phyloP scores from a whole-genome alignment of 2,329 filamentous ascomycete species.

The Aspergillus thermomutatus region DNA sequence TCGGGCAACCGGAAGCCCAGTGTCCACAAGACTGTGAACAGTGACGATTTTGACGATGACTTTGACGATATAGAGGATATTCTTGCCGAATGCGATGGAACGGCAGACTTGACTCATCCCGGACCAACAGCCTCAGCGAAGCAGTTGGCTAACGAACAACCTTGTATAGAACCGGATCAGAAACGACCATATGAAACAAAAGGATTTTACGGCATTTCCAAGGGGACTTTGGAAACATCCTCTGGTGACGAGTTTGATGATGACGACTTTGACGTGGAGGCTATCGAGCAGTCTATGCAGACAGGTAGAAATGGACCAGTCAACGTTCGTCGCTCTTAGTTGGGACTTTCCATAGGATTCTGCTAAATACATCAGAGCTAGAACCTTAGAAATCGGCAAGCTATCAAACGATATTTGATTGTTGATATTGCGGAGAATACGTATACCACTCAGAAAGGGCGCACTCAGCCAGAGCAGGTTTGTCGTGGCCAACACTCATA shows the following conservation, averaged over 20 bases:
- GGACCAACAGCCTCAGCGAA: slow-evolving; percentile 8
- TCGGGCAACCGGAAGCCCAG: slow-evolving; percentile 12
- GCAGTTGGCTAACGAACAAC: slow-evolving; percentile 16
- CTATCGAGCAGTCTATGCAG: slow-evolving; percentile 59
- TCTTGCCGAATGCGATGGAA: slow-evolving; percentile 53
- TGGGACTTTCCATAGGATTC: slow-evolving; percentile 29
- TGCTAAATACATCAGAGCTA: slow-evolving; percentile 68
- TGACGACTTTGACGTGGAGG: slow-evolving; percentile 59
- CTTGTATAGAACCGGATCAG: slow-evolving; percentile 3
- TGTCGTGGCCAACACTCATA: slow-evolving; percentile 16
- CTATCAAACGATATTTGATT: slow-evolving; percentile 84
- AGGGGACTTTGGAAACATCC: slow-evolving; percentile 33
- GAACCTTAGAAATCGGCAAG: slow-evolving; percentile 60
- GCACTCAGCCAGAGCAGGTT: slow-evolving; percentile 69
- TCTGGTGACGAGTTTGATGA: slow-evolving; percentile 72
- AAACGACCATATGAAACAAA: slow-evolving; percentile 2
- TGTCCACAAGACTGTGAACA: slow-evolving; percentile 22
- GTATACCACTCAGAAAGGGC: slow-evolving; percentile 63
- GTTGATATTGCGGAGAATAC: slow-evolving; percentile 67
- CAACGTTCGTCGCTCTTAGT: slow-evolving; percentile 55
- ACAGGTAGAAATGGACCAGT: slow-evolving; percentile 70
- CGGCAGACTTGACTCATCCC: slow-evolving; percentile 18
- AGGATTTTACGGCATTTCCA: neutral
- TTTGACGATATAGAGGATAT: slow-evolving; percentile 61
- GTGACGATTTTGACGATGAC: slow-evolving; percentile 67